Evolutionary conservation across 2,329 filamentous ascomycete genomes (phyloP).

Genomic region (Ceratocystis cubensis): DNA sequence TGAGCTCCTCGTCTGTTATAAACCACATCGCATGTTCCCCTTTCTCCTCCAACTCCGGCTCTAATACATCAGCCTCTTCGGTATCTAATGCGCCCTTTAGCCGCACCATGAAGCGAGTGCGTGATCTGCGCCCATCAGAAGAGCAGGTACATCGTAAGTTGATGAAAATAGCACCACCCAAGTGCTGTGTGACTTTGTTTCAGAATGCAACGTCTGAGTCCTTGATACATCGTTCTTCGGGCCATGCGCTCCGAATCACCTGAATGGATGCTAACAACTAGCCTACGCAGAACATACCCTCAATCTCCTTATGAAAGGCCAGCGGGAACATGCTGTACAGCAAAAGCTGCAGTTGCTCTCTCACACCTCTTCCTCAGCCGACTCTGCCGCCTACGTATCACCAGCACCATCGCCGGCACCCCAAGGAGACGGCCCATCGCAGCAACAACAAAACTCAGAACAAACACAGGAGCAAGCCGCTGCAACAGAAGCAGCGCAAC

Average conservation of each 20-base stretch:
- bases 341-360: not conserved
- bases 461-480: not conserved
- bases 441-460: not conserved
- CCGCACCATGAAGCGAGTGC: slow-evolving; percentile 49
- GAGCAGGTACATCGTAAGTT: slow-evolving; percentile 42
- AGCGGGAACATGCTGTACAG: slow-evolving; percentile 27
- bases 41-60: not conserved
- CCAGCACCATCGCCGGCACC: slow-evolving; percentile 17
- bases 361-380: not conserved
- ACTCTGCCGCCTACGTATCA: slow-evolving; percentile 4
- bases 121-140: slow-evolving; percentile 46
- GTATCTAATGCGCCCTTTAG: slow-evolving; percentile 27
- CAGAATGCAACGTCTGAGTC: no score
- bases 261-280: slow-evolving; percentile 21
- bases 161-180: not conserved
- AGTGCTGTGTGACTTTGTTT: not conserved
- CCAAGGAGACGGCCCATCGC: slow-evolving; percentile 5
- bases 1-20: slow-evolving; percentile 26
- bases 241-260: not conserved
- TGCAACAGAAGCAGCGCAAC: not conserved
- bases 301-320: slow-evolving; percentile 45
- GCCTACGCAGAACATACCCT: slow-evolving; percentile 41
- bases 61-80: not conserved
- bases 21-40: not conserved
- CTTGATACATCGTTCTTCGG: not conserved